These are phyloP conservation scores for Jacaranda mimosifolia DNA, from an alignment of 257 asterid species.

Conservation along the genomic window DNA sequence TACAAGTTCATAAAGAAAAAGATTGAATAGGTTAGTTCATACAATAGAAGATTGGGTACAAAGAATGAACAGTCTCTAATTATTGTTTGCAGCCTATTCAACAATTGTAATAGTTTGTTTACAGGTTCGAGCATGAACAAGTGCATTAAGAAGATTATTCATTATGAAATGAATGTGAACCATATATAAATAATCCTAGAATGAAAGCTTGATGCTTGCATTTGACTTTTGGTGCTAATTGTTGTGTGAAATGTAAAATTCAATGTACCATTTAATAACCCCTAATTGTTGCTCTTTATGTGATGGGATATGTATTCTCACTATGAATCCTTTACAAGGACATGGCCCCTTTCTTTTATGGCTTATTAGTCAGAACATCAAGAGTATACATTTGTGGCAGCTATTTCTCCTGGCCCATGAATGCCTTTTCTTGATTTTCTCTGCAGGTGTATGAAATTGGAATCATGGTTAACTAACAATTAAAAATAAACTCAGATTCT, in stretches of 20 bases:
- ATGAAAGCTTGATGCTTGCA: not conserved
- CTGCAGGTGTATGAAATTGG: slow-evolving; percentile 21
- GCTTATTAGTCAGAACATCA: slow-evolving; percentile 20
- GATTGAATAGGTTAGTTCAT: not conserved
- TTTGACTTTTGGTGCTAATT: slow-evolving; percentile 3
- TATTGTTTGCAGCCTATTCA: not conserved
- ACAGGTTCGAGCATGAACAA: slow-evolving; percentile 12
- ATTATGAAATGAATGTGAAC: not conserved
- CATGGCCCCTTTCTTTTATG: not conserved
- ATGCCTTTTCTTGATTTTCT: slow-evolving; percentile 19
- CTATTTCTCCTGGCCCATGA: slow-evolving; percentile 7
- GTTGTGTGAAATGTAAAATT: not conserved
- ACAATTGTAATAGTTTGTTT: not conserved
- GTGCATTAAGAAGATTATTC: not conserved
- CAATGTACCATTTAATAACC: not conserved
- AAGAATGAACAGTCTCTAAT: not conserved
- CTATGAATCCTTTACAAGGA: not conserved
- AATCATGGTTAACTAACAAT: slow-evolving; percentile 22
- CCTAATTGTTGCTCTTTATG: not conserved
- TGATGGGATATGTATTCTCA: not conserved
- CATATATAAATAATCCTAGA: not conserved
- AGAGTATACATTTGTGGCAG: not conserved
- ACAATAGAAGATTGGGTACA: not conserved
- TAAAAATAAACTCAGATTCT: slow-evolving; percentile 19
- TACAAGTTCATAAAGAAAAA: no score